Percentiles rank a stretch among this genome's conserved stretches.
Evolutionary conservation across 2,329 filamentous ascomycete genomes (phyloP).

Genomic region (Remersonia thermophila): DNA sequence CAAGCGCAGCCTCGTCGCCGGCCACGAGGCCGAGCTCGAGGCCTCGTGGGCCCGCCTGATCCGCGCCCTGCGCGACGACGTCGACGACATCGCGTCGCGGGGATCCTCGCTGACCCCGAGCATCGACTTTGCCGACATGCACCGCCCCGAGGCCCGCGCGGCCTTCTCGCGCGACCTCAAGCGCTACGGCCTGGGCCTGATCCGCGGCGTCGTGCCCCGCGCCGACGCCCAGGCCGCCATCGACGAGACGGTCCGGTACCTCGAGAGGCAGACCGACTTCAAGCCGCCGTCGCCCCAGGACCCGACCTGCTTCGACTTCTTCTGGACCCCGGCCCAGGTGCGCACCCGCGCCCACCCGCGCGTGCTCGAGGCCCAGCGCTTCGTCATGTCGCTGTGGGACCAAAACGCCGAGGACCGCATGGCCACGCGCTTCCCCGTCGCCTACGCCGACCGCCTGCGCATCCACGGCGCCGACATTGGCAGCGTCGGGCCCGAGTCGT

Average conservation of each 20-base stretch:
- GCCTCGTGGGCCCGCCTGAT: conserved; percentile 44
- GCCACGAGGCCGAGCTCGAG: conserved; percentile 41
- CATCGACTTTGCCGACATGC: conserved; percentile 41
- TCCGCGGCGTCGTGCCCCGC: conserved; percentile 50
- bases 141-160: conserved; percentile 33
- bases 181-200: conserved; percentile 52
- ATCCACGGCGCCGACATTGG: conserved; percentile 42
- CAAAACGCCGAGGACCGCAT: conserved; percentile 40
- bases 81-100: conserved; percentile 37
- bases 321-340: conserved; percentile 60
- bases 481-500: conserved; percentile 17
- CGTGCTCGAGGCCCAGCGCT: conserved; percentile 50
- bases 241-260: conserved; percentile 46
- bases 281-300: conserved; percentile 47
- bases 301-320: conserved; percentile 60
- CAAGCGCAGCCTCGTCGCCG: conserved; percentile 41
- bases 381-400: conserved; percentile 57
- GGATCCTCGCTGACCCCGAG: conserved; percentile 42
- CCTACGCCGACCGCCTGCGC: conserved; percentile 57
- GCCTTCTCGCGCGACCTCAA: conserved; percentile 45
- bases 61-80: conserved; percentile 37
- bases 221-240: conserved; percentile 46
- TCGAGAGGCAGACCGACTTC: conserved; percentile 35
- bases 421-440: conserved; percentile 47
- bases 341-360: conserved; percentile 54